A percentile compares a stretch with the other conserved stretches of the same genome.
Evolutionary conservation across 2,329 filamentous ascomycete species (phyloP).

Genomic region (Myriangium duriaei): DNA sequence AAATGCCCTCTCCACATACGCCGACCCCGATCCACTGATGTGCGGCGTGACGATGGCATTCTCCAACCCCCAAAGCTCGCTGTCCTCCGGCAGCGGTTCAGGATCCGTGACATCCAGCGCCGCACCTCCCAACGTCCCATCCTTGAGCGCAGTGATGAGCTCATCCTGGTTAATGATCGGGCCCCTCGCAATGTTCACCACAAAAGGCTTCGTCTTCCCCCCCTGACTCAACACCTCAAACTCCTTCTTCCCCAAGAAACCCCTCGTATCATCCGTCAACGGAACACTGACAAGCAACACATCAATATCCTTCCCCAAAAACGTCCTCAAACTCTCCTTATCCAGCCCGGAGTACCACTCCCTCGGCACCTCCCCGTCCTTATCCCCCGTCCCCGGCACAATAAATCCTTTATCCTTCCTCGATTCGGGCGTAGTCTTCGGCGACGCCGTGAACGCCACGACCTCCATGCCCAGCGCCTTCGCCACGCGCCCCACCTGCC

Average conservation of each 20-base stretch:
- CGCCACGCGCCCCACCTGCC: constrained; percentile 35
- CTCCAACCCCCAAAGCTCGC: constrained; percentile 55
- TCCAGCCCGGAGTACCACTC: constrained; percentile 46
- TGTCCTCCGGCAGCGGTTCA: constrained; percentile 57
- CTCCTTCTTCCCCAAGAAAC: constrained; percentile 42
- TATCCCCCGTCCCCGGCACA: constrained; percentile 53
- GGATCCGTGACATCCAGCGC: constrained; percentile 71
- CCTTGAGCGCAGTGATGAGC: constrained; percentile 49
- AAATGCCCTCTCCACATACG: constrained; percentile 45
- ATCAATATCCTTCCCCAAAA: constrained; percentile 44
- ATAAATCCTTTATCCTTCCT: constrained; percentile 53
- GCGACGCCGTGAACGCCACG: constrained; percentile 60
- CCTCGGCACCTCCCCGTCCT: constrained; percentile 41
- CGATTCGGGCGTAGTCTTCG: constrained; percentile 54
- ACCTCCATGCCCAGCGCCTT: constrained; percentile 51
- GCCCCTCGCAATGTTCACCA: constrained; percentile 62
- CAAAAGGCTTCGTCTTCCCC: constrained; percentile 31
- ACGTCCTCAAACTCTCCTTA: constrained; percentile 39
- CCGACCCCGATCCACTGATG: constrained; percentile 42
- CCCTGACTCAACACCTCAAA: constrained; percentile 28
- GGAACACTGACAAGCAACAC: constrained; percentile 45
- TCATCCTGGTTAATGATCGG: constrained; percentile 49
- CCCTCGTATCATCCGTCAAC: constrained; percentile 42
- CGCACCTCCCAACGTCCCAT: constrained; percentile 48
- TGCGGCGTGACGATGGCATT: constrained; percentile 61